phyloP scores from a whole-genome alignment of 2,329 filamentous ascomycete species.

The Xylaria arbuscula region DNA sequence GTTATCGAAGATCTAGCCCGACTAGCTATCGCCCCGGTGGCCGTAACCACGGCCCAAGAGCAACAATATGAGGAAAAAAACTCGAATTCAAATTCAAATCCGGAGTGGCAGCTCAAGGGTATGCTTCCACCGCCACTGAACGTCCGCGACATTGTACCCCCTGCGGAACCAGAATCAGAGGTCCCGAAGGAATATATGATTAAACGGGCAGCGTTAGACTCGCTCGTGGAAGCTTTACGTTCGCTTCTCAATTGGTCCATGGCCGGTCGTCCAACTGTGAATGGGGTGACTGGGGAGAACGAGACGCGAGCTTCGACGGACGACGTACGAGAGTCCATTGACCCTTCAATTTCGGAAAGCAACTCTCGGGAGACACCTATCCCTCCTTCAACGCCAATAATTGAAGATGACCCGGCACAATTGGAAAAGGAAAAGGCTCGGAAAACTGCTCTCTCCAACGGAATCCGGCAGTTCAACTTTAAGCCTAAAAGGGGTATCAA shows the following conservation, averaged over 20 bases:
- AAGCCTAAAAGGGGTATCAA: constrained; percentile 97
- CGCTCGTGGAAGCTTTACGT: constrained; percentile 85
- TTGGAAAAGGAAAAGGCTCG: constrained; percentile 94
- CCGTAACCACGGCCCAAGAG: constrained; percentile 80
- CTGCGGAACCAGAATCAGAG: constrained; percentile 71
- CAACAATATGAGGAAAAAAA: constrained; percentile 87
- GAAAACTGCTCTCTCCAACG: constrained; percentile 92
- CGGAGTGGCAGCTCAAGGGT: constrained; percentile 88
- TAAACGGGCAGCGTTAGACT: constrained; percentile 89
- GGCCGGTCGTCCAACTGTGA: constrained; percentile 70
- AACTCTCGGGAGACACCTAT: constrained; percentile 71
- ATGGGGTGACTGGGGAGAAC: constrained; percentile 59
- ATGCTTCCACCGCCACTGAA: constrained; percentile 88
- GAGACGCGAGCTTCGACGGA: constrained; percentile 66
- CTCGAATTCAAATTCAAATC: constrained; percentile 66
- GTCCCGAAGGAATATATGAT: constrained; percentile 90
- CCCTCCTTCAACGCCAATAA: constrained; percentile 72
- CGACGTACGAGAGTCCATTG: constrained; percentile 77
- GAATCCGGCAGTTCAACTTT: constrained; percentile 93
- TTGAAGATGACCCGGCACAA: constrained; percentile 91
- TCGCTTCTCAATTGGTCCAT: constrained; percentile 94
- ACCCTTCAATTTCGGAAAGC: constrained; percentile 71
- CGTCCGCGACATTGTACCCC: constrained; percentile 75
- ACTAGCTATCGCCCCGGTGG: constrained; percentile 82
- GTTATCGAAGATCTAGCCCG: constrained; percentile 94